Percentiles rank a stretch among this genome's conserved stretches.
These are phyloP conservation scores for Populus davidiana DNA, from an alignment of 345 rosid genomes.

Conservation along the genomic window DNA sequence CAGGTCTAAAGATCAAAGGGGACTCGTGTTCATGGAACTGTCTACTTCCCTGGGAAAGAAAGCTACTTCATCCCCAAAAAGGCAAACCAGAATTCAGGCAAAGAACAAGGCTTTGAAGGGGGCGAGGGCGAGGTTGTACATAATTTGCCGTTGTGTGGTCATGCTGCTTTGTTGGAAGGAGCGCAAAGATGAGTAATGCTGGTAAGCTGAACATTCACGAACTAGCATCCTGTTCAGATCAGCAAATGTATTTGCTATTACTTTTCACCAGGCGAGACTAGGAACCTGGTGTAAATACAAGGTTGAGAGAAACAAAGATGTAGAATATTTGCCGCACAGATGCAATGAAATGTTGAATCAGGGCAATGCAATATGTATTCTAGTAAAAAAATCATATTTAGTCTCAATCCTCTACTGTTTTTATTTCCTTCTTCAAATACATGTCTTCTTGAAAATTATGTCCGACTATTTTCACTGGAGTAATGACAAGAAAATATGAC, in stretches of 20 bases:
- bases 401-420: not conserved
- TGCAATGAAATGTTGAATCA: not conserved
- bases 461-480: not conserved
- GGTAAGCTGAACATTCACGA: conserved; percentile 10
- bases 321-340: not conserved
- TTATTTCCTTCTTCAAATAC: not conserved
- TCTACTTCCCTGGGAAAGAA: conserved; percentile 1
- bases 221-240: not conserved
- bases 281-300: not conserved
- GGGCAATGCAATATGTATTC: not conserved
- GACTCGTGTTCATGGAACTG: conserved; percentile 28
- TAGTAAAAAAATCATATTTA: not conserved
- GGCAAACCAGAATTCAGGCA: conserved; percentile 31
- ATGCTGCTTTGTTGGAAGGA: conserved; percentile 80
- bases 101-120: conserved; percentile 45
- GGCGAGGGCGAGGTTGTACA: conserved; percentile 57
- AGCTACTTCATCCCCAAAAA: conserved; percentile 20
- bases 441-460: not conserved
- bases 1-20: conserved; percentile 6
- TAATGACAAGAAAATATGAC: not conserved
- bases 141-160: conserved; percentile 52
- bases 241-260: not conserved
- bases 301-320: not conserved
- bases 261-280: not conserved
- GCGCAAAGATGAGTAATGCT: conserved; percentile 34